Percentiles rank a stretch among this genome's conserved stretches.
phyloP scores from a whole-genome alignment of 169 alveolate genomes.

The Cystoisospora suis region DNA sequence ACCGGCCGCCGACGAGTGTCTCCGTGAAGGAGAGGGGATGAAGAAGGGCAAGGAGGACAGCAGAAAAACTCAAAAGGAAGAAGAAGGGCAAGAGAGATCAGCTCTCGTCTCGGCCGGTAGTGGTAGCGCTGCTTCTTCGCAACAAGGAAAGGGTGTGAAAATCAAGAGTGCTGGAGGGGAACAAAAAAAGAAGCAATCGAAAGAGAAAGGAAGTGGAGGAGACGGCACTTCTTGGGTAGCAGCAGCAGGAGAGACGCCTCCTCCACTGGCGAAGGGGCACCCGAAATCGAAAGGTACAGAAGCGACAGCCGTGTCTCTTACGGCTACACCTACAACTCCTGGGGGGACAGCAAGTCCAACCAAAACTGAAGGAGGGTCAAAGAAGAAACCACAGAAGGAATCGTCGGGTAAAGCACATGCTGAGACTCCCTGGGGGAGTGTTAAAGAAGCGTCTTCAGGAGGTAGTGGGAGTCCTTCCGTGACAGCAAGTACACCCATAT shows the following conservation, averaged over 20 bases:
- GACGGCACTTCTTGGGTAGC: not conserved
- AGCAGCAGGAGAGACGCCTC: not conserved
- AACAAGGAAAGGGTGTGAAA: too few species aligned
- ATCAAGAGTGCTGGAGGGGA: not conserved
- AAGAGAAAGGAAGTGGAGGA: not conserved
- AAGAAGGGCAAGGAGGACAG: not conserved
- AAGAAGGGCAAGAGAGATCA: too few species aligned
- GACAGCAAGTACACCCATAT: too few species aligned
- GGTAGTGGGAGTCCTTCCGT: too few species aligned
- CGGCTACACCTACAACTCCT: too few species aligned
- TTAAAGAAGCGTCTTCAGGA: too few species aligned
- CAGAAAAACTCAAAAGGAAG: not conserved
- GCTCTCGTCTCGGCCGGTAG: too few species aligned
- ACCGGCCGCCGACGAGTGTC: not conserved
- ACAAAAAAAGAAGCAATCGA: not conserved
- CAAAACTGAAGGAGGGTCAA: not conserved
- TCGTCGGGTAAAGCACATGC: too few species aligned
- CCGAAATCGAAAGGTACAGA: not conserved
- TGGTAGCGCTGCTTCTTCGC: too few species aligned
- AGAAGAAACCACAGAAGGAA: not conserved
- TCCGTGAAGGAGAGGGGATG: not conserved
- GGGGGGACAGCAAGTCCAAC: not conserved
- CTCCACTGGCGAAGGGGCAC: not conserved
- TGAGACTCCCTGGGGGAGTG: too few species aligned
- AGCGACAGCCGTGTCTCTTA: not conserved